These are phyloP conservation scores for Raphidocelis subcapitata DNA, from an alignment of 139 green algal species.

Conservation along the genomic window DNA sequence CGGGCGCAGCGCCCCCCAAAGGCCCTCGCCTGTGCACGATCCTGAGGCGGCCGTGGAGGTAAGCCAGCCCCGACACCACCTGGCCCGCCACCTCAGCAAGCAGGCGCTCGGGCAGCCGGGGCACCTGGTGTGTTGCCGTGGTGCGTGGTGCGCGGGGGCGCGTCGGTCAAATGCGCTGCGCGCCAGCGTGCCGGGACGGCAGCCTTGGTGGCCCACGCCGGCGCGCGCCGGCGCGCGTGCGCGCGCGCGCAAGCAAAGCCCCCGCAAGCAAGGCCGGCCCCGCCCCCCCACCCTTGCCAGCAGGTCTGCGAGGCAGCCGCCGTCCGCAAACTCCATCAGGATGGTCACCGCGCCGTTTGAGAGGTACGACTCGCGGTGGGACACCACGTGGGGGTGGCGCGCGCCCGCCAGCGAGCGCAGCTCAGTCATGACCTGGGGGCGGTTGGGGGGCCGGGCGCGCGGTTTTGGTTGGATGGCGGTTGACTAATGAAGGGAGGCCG, in stretches of 20 bases:
- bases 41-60: slow-evolving; percentile 57
- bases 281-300: slow-evolving; percentile 17
- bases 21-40: slow-evolving; percentile 2
- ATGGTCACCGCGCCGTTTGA: slow-evolving; percentile 71
- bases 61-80: slow-evolving; percentile 50
- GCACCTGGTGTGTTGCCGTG: too few species aligned
- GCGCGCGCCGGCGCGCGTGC: too few species aligned
- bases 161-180: too few species aligned
- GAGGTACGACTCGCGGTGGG: slow-evolving; percentile 53
- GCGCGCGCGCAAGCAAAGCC: too few species aligned
- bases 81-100: slow-evolving; percentile 51
- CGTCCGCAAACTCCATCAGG: slow-evolving; percentile 94
- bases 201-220: slow-evolving; percentile 9
- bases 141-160: too few species aligned
- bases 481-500: background rate
- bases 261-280: background rate
- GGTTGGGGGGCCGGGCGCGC: background rate
- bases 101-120: slow-evolving; percentile 38
- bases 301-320: slow-evolving; percentile 80
- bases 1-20: too few species aligned
- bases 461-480: background rate
- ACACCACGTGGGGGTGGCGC: slow-evolving; percentile 44
- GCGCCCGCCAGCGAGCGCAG: slow-evolving; percentile 57
- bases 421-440: slow-evolving; percentile 54
- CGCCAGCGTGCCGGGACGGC: too few species aligned